Evolutionary conservation across 768 basidiomycete genomes (phyloP).

Genomic region (Gyrodon lividus): DNA sequence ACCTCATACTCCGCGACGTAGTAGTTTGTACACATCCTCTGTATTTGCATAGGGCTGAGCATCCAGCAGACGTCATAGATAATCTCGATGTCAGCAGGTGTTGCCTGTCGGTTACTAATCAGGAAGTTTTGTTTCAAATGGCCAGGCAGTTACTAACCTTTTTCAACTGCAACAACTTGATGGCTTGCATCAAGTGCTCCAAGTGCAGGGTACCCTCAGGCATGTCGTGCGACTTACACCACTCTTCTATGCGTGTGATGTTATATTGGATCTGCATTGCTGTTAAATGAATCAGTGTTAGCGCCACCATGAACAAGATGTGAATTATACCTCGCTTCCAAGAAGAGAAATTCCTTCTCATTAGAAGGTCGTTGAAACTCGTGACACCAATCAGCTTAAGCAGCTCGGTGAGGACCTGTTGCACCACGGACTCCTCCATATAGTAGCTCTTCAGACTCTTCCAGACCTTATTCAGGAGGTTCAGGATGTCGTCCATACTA

Average conservation of each 20-base stretch:
- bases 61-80: constrained; percentile 99
- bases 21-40: constrained; percentile 98
- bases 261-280: constrained; percentile 99
- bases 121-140: constrained; percentile 6
- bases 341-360: constrained; percentile 98
- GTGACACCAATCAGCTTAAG: constrained; percentile 95
- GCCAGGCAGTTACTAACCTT: constrained; percentile 56
- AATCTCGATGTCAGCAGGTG: constrained; percentile 94
- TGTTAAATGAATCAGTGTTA: constrained; percentile 31
- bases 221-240: constrained; percentile 99
- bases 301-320: neutral
- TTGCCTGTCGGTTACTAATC: constrained; percentile 53
- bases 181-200: constrained; percentile 99
- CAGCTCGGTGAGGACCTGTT: constrained; percentile 92
- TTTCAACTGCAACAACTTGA: constrained; percentile 95
- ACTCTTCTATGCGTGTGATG: constrained; percentile 95
- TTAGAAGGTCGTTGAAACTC: constrained; percentile 96
- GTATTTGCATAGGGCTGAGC: constrained; percentile 98
- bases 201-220: constrained; percentile 96
- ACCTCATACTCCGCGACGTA: constrained; percentile 99
- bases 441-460: constrained; percentile 98
- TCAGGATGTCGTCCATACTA: constrained; percentile 98
- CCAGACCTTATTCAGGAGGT: constrained; percentile 96
- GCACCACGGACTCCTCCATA: constrained; percentile 95
- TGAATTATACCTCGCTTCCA: constrained; percentile 90